A percentile compares a stretch with the other conserved stretches of the same genome.
Conservation (phyloP, 148 eudicot genomes). For the Dysphania ambrosioides region DNA sequence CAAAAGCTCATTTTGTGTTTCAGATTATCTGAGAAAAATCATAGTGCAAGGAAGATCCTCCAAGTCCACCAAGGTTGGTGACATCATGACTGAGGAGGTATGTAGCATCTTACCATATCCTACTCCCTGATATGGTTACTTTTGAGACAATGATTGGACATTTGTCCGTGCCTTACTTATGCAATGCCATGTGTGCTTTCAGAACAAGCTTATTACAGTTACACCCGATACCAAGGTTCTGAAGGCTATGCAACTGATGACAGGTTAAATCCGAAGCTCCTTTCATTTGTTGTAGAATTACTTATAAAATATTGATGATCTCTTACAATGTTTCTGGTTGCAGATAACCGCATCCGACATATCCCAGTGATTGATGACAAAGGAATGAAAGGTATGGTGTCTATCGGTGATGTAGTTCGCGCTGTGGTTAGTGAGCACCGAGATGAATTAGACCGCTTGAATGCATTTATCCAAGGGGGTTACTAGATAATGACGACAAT, state of each 20-base stretch:
- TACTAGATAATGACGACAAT: slow-evolving; percentile 70
- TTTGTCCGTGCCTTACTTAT: neutral
- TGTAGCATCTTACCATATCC: neutral
- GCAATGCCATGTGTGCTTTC: slow-evolving; percentile 26
- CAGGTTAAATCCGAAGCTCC: slow-evolving; percentile 53
- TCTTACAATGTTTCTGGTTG: slow-evolving; percentile 17
- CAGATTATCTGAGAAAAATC: slow-evolving; percentile 98
- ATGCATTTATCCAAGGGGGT: slow-evolving; percentile 90
- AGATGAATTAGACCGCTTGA: slow-evolving; percentile 87
- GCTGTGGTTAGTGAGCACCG: slow-evolving; percentile 96
- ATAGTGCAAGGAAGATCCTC: slow-evolving; percentile 99
- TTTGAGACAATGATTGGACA: neutral
- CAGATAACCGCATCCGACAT: slow-evolving; percentile 98
- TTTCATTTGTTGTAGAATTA: neutral
- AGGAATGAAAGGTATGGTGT: slow-evolving; percentile 93
- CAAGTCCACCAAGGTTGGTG: slow-evolving; percentile 96
- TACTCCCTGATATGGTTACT: neutral
- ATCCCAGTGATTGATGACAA: slow-evolving; percentile 70
- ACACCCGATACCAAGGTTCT: slow-evolving; percentile 80
- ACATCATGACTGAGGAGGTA: slow-evolving; percentile 99
- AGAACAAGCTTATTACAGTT: slow-evolving; percentile 97
- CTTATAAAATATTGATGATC: neutral
- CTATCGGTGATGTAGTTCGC: slow-evolving; percentile 99
- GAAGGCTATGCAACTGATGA: slow-evolving; percentile 95
- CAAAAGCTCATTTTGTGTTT: slow-evolving; percentile 5